Evolutionary conservation across 331 rosid species (phyloP).

Genomic region (Quercus lobata): DNA sequence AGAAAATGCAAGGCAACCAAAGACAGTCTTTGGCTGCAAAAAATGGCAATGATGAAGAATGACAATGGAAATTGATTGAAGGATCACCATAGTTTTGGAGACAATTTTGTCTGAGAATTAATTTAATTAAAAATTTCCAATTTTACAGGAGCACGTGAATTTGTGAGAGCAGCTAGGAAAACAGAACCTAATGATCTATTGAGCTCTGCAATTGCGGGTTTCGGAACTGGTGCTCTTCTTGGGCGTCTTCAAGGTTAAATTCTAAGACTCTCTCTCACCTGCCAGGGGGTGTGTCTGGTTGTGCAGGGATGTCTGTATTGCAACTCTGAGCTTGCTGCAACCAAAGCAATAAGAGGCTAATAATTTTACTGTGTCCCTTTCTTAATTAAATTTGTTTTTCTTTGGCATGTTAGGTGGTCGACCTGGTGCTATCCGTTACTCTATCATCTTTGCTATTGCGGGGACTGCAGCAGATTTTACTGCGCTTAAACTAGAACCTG

Average conservation of each 20-base stretch:
- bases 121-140: neutral
- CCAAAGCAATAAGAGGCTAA: neutral
- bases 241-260: slow-evolving; percentile 85
- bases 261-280: neutral
- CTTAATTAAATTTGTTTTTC: neutral
- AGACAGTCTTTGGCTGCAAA: neutral
- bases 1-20: neutral
- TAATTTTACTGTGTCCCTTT: neutral
- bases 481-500: slow-evolving; percentile 37
- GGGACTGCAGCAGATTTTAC: slow-evolving; percentile 70
- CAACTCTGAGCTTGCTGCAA: neutral
- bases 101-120: neutral
- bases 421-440: slow-evolving; percentile 64
- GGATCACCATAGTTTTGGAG: neutral
- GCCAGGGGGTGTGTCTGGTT: neutral
- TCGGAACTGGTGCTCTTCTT: slow-evolving; percentile 82
- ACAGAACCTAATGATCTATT: slow-evolving; percentile 70
- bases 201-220: slow-evolving; percentile 75
- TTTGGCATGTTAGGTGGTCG: slow-evolving; percentile 61
- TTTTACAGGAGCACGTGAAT: slow-evolving; percentile 73
- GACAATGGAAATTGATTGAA: neutral
- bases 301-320: neutral
- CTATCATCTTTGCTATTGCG: slow-evolving; percentile 50
- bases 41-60: neutral
- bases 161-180: slow-evolving; percentile 56